Base-by-base conservation (phyloP, 441 rosid species). In the Gossypium davidsonii region DNA sequence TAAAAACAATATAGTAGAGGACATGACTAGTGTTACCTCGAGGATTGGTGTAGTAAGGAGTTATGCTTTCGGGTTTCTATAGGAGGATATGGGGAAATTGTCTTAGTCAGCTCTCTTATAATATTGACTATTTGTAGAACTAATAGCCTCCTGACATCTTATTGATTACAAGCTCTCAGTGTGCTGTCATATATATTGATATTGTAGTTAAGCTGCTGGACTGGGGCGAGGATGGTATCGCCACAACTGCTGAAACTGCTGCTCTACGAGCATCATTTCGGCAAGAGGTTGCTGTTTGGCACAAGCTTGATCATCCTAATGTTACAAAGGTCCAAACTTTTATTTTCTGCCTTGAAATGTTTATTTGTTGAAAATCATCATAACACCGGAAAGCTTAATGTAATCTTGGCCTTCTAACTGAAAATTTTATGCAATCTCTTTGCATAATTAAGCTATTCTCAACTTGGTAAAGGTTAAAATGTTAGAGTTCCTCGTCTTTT, bases 221-320 rank as follows among this genome's bases (percentile, higher is more conserved):
- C 79, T 94, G 97, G 98, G 98, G 96, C 2, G 96, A 92, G 78
- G 94, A 92, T 77, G 92, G 95, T 71, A 71, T 83, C n/a, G 87
- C 89, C 7, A 87, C 96, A 65, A 18, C 82, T 20, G 89, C 92
- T 56, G 99, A 90, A 86, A 90, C 91, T 46, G 85, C 90, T 62
- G 80, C 91, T 66, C 48, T 84, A 65, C 87, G 94, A 42, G 83
- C 90, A 79, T 88, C 94, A 15, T 94, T 94, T 74, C 82, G 49
- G 78, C 93, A 92, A 81, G 98, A 94, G 76, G 98, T 94, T 75
- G 87, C 91, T 67, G 98, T 94, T 76, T 94, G 98, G 98, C 91
- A 94, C 75, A 92, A 90, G 87, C 97, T 94, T 53, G 78, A 85
- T 81, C 96, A 94, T 83, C 94, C 92, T 48, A 92, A 94, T 76